Evolutionary conservation across 108 stramenopile genomes (phyloP).

Genomic region (Epithemia pelagica): DNA sequence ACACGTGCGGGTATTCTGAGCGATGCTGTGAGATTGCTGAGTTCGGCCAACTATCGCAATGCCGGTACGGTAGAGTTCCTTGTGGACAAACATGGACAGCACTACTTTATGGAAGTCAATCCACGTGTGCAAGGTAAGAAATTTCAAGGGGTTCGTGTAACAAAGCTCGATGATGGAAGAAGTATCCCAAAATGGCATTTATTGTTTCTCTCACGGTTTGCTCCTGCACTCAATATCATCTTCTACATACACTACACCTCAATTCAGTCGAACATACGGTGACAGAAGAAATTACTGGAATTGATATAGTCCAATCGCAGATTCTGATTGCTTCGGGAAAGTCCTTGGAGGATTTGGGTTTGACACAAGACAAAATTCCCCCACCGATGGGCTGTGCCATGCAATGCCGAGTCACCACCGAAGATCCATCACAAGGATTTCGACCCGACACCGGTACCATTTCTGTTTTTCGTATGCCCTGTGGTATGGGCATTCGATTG

Average conservation of each 20-base stretch:
- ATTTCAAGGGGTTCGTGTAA: no score
- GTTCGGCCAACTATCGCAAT: conserved; percentile 81
- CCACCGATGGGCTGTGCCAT: conserved; percentile 79
- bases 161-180: no score
- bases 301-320: conserved; percentile 92
- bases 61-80: conserved; percentile 97
- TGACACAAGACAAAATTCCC: conserved; percentile 55
- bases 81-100: conserved; percentile 81
- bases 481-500: conserved; percentile 92
- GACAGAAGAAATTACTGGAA: conserved; percentile 85
- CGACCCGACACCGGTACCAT: conserved; percentile 89
- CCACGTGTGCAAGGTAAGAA: conserved; percentile 66
- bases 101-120: conserved; percentile 95
- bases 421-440: conserved; percentile 88
- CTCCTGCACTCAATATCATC: no score
- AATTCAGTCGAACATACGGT: conserved; percentile 89
- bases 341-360: conserved; percentile 62
- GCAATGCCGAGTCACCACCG: conserved; percentile 95
- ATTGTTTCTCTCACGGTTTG: no score
- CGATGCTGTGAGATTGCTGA: conserved; percentile 66
- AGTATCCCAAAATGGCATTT: no score
- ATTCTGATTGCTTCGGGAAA: conserved; percentile 90
- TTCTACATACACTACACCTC: no score
- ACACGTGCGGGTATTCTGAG: conserved; percentile 68
- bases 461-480: conserved; percentile 85